Evolutionary conservation across 805 yeast species (phyloP).

Genomic region (Kazachstania kunashirensis): DNA sequence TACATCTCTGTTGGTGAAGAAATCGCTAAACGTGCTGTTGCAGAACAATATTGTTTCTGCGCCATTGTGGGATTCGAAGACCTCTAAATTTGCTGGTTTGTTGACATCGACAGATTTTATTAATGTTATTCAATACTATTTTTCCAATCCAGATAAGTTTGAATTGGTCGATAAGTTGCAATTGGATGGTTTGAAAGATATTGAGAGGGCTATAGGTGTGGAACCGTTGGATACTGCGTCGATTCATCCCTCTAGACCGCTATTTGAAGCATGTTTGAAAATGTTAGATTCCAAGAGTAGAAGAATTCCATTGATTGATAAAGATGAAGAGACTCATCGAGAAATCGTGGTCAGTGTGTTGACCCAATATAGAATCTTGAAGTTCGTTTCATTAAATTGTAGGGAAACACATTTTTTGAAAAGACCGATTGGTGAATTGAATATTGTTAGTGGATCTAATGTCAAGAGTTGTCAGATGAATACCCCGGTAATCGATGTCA

Average conservation of each 20-base stretch:
- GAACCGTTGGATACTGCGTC: conserved; percentile 77
- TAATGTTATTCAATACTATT: conserved; percentile 89
- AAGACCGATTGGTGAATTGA: conserved; percentile 62
- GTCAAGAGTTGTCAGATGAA: conserved; percentile 78
- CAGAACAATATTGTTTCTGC: conserved; percentile 95
- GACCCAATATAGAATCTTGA: conserved; percentile 91
- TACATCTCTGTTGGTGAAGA: conserved; percentile 80
- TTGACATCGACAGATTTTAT: conserved; percentile 87
- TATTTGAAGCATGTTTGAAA: conserved; percentile 86
- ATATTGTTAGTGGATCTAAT: conserved; percentile 46
- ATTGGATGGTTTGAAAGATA: conserved; percentile 73
- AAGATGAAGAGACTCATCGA: conserved; percentile 82
- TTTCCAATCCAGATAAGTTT: conserved; percentile 78
- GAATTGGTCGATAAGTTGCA: conserved; percentile 81
- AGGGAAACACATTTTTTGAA: conserved; percentile 80
- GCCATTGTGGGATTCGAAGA: conserved; percentile 89
- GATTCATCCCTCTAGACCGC: conserved; percentile 80
- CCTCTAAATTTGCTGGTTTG: conserved; percentile 87
- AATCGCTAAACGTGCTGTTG: conserved; percentile 76
- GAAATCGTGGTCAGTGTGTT: conserved; percentile 92
- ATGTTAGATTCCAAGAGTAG: conserved; percentile 85
- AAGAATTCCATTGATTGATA: conserved; percentile 88
- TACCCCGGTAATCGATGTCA: conserved; percentile 90
- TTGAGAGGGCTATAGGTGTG: conserved; percentile 80
- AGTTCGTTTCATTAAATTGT: conserved; percentile 92